A percentile compares a stretch with the other conserved stretches of the same genome.
Conservation (phyloP, 768 basidiomycete genomes). For the Hemileccinum rubropunctum region DNA sequence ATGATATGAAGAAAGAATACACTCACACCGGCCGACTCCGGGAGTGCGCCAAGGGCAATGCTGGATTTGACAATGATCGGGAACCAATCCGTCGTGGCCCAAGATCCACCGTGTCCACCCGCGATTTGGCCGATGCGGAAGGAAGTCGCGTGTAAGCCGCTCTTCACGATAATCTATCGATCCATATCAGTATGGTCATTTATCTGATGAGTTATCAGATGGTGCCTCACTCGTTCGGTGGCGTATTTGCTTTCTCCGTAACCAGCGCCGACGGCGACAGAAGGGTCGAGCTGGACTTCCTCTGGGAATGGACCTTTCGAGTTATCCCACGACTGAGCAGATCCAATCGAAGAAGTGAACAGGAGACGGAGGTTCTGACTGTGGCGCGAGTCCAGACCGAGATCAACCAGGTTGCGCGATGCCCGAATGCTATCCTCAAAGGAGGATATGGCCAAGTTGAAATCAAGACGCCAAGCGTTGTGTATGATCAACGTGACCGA, state of each 20-base stretch:
- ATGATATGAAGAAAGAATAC: slow-evolving; percentile 11
- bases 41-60: slow-evolving; percentile 28
- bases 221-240: slow-evolving; percentile 33
- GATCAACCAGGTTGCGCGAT: slow-evolving; percentile 35
- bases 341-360: slow-evolving; percentile 41
- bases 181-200: neutral
- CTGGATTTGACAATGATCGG: slow-evolving; percentile 40
- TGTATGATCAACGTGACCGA: slow-evolving; percentile 39
- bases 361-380: slow-evolving; percentile 30
- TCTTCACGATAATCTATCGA: slow-evolving; percentile 35
- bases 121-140: slow-evolving; percentile 47
- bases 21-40: slow-evolving; percentile 33
- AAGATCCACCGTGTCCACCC: slow-evolving; percentile 40
- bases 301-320: slow-evolving; percentile 33
- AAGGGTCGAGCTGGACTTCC: slow-evolving; percentile 28
- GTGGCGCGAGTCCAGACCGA: slow-evolving; percentile 31
- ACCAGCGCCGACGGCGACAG: slow-evolving; percentile 37
- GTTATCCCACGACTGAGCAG: slow-evolving; percentile 31
- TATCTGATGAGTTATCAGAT: too few relatives aligned
- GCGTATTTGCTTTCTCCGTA: slow-evolving; percentile 48
- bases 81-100: slow-evolving; percentile 46
- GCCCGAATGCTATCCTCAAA: slow-evolving; percentile 41
- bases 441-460: slow-evolving; percentile 40
- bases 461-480: slow-evolving; percentile 45
- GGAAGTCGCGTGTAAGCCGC: slow-evolving; percentile 34